phyloP scores from a whole-genome alignment of 2,329 filamentous ascomycete genomes.

The Phialophora verrucosa region DNA sequence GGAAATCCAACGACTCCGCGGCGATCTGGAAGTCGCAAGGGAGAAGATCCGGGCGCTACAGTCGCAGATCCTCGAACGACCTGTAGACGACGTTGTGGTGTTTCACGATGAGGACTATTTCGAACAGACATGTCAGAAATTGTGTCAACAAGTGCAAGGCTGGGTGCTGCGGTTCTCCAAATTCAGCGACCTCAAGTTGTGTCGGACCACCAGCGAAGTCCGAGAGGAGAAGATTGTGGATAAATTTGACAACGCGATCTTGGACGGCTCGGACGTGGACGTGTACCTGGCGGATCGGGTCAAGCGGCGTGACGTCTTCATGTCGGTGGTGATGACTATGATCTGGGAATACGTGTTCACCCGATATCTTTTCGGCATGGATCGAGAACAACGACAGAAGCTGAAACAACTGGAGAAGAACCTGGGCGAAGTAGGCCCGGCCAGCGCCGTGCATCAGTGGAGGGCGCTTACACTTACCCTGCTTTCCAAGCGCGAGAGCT shows the following conservation, averaged over 20 bases:
- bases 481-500: slow-evolving; percentile 78
- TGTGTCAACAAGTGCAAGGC: slow-evolving; percentile 94
- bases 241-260: slow-evolving; percentile 88
- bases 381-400: slow-evolving; percentile 95
- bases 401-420: slow-evolving; percentile 95
- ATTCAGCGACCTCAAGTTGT: slow-evolving; percentile 89
- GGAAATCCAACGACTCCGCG: slow-evolving; percentile 78
- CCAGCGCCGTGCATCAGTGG: slow-evolving; percentile 93
- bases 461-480: slow-evolving; percentile 92
- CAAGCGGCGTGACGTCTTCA: slow-evolving; percentile 89
- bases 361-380: slow-evolving; percentile 97
- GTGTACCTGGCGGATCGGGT: slow-evolving; percentile 85
- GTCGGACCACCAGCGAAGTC: slow-evolving; percentile 80
- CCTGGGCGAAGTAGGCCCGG: slow-evolving; percentile 83
- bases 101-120: slow-evolving; percentile 93
- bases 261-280: slow-evolving; percentile 94
- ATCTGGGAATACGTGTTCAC: slow-evolving; percentile 99
- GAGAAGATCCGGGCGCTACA: slow-evolving; percentile 66
- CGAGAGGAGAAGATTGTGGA: slow-evolving; percentile 92
- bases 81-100: slow-evolving; percentile 72
- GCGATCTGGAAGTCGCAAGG: slow-evolving; percentile 74
- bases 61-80: slow-evolving; percentile 58
- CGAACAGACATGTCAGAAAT: slow-evolving; percentile 87
- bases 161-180: slow-evolving; percentile 99
- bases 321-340: slow-evolving; percentile 99